A percentile compares a stretch with the other conserved stretches of the same genome.
phyloP scores from a whole-genome alignment of 1,284 basidiomycete genomes.

The Boletus sp. region DNA sequence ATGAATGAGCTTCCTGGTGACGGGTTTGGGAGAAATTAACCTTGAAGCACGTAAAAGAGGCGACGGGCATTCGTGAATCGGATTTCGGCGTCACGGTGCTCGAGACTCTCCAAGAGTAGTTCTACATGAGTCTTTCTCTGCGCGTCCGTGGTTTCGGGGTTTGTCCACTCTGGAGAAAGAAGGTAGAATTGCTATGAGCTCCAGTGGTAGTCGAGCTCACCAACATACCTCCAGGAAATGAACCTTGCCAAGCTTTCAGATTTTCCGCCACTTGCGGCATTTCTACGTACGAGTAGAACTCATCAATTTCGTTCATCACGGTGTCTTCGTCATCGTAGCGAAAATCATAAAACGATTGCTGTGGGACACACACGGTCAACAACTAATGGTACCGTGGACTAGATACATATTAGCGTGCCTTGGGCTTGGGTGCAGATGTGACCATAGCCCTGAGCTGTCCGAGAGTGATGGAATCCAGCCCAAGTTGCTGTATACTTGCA shows the following conservation, averaged over 20 bases:
- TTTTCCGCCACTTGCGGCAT: slow-evolving; percentile 90
- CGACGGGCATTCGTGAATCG: slow-evolving; percentile 85
- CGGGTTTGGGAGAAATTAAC: slow-evolving; percentile 38
- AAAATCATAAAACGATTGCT: slow-evolving; percentile 88
- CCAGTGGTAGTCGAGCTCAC: not conserved
- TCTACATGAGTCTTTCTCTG: slow-evolving; percentile 74
- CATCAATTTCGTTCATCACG: slow-evolving; percentile 94
- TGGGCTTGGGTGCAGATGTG: slow-evolving; percentile 68
- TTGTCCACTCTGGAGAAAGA: slow-evolving; percentile 71
- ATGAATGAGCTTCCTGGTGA: slow-evolving; percentile 20
- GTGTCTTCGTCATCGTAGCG: slow-evolving; percentile 95
- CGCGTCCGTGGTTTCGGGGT: slow-evolving; percentile 47
- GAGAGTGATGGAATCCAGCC: slow-evolving; percentile 72
- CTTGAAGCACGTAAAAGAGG: slow-evolving; percentile 89
- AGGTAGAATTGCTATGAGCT: not conserved
- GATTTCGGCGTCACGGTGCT: slow-evolving; percentile 80
- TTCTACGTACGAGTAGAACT: slow-evolving; percentile 98
- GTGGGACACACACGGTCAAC: slow-evolving; percentile 27
- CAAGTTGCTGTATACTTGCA: slow-evolving; percentile 30
- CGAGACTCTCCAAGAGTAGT: slow-evolving; percentile 78
- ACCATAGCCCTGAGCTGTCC: slow-evolving; percentile 80
- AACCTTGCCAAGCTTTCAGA: slow-evolving; percentile 83
- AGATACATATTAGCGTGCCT: slow-evolving; percentile 46
- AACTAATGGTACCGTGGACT: slow-evolving; percentile 4
- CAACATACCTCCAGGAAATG: slow-evolving; percentile 68